Percentiles rank a stretch among this genome's conserved stretches.
phyloP scores from a whole-genome alignment of 164 flowering plant species.

The Hamamelis virginiana region DNA sequence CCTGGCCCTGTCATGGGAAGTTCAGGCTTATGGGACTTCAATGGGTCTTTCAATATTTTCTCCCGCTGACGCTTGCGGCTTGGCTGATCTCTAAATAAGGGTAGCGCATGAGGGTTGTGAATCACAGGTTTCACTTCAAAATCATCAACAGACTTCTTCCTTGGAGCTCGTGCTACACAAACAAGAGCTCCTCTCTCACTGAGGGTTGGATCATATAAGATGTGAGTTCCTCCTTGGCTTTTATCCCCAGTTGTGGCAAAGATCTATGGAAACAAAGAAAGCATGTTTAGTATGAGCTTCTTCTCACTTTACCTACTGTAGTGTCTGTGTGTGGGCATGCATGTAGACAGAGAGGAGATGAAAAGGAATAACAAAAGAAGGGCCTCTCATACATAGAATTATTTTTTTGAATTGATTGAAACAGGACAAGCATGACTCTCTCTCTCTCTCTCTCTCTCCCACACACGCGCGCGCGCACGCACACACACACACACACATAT shows the following conservation, averaged over 20 bases:
- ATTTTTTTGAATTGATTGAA: too few species aligned
- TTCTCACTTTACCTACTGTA: background rate
- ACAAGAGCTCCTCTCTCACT: slow-evolving; percentile 98
- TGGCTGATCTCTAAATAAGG: slow-evolving; percentile 93
- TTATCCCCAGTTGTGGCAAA: slow-evolving; percentile 88
- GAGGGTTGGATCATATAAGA: slow-evolving; percentile 83
- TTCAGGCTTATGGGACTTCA: slow-evolving; percentile 93
- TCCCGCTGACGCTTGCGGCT: slow-evolving; percentile 96
- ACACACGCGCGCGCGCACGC: too few species aligned
- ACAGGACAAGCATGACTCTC: too few species aligned
- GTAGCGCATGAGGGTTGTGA: slow-evolving; percentile 98
- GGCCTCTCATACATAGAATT: too few species aligned
- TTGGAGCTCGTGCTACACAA: slow-evolving; percentile 95
- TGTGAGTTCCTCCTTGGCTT: slow-evolving; percentile 89
- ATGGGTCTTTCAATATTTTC: slow-evolving; percentile 88
- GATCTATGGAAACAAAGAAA: slow-evolving; percentile 40
- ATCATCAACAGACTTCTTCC: slow-evolving; percentile 91
- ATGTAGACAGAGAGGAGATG: background rate
- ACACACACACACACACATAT: too few species aligned
- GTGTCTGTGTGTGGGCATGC: background rate
- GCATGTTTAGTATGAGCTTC: background rate
- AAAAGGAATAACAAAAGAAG: background rate
- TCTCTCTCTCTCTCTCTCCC: too few species aligned
- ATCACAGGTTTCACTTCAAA: slow-evolving; percentile 75
- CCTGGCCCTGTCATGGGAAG: slow-evolving; percentile 94